Conservation (phyloP, 768 basidiomycete species). For the Gautieria morchelliformis region DNA sequence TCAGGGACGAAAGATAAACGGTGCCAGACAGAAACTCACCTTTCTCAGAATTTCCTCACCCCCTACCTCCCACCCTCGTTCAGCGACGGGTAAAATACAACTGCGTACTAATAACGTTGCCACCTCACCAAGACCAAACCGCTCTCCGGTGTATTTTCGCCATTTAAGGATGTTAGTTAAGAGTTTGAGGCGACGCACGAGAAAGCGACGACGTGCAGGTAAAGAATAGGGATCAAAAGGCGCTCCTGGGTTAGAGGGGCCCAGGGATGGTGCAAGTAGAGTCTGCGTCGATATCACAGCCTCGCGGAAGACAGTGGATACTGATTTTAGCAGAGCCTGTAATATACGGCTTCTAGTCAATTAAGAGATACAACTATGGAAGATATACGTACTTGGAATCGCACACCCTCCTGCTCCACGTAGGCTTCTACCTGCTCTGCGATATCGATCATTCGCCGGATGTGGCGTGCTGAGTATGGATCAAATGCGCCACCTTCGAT, state of each 20-base stretch:
- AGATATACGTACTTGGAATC: slow-evolving; percentile 37
- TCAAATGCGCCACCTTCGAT: slow-evolving; percentile 78
- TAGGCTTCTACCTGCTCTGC: slow-evolving; percentile 74
- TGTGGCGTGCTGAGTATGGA: slow-evolving; percentile 61
- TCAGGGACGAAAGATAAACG: not conserved
- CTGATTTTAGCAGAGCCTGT: slow-evolving; percentile 50
- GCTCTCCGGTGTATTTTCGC: slow-evolving; percentile 62
- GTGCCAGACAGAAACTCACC: slow-evolving; percentile 31
- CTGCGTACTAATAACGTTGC: slow-evolving; percentile 47
- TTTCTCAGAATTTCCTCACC: slow-evolving; percentile 54
- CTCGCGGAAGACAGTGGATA: slow-evolving; percentile 40
- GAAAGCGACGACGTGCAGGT: slow-evolving; percentile 59
- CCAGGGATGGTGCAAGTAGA: slow-evolving; percentile 40
- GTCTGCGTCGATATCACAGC: slow-evolving; percentile 44
- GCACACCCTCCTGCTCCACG: slow-evolving; percentile 41
- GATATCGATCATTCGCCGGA: slow-evolving; percentile 59
- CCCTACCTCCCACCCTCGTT: slow-evolving; percentile 81
- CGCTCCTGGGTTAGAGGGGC: slow-evolving; percentile 25
- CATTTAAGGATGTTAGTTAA: slow-evolving; percentile 65
- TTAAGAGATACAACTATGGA: not conserved
- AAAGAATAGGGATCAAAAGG: slow-evolving; percentile 71
- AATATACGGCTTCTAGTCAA: slow-evolving; percentile 5
- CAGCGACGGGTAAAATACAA: slow-evolving; percentile 55
- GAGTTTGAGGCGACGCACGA: slow-evolving; percentile 60
- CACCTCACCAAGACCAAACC: slow-evolving; percentile 45